Evolutionary conservation across 306 rosid genomes (phyloP), one percentile per base, ranked within the genome.

Genomic region (Corylus avellana): DNA sequence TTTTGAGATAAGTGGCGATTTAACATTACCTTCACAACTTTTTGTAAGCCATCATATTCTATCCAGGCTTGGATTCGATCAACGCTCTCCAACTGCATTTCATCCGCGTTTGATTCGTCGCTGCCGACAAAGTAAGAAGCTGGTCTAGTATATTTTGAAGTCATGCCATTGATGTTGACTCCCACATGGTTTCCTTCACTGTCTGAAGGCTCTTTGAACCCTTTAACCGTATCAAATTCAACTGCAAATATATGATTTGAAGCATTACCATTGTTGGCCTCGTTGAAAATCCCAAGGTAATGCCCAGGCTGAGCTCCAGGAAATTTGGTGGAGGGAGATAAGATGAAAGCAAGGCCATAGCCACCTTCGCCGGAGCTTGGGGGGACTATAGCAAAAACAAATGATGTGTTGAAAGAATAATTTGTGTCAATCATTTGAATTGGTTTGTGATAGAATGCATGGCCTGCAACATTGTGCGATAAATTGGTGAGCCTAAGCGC

Each of bases 181-280:
- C 97, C 95, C 69, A 92, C 80, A 82, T 92, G 93, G 70, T 90
- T 90, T 20, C 87, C 97, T 13, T 11, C 68, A 9, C 56, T 14
- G 76, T 90, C 76, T 0, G 70, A 25, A 1, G 17, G n/a, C 22
- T 53, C 83, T n/a, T 70, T 64, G 16, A 22, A 48, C 17, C 95
- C 95, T 46, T 85, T 82, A 0, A 92, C 95, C 3, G 95, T 92
- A 61, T 92, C 95, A 70, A 92, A 90, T 50, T 92, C 97, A 14
- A 92, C 91, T 1, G 86, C 87, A 57, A 92, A 78, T 10, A 92
- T 79, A 77, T 87, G 89, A 57, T 92, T 90, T 5, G 84, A 74
- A 11, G 35, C 0, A 0, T 8, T 3, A 0, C 74, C 77, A 69
- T 84, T 48, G 66, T 75, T 90, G 17, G 13, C 0, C 12, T 79